Evolutionary conservation across 139 green algal genomes (phyloP).

Genomic region (Chlamydomonas urium): DNA sequence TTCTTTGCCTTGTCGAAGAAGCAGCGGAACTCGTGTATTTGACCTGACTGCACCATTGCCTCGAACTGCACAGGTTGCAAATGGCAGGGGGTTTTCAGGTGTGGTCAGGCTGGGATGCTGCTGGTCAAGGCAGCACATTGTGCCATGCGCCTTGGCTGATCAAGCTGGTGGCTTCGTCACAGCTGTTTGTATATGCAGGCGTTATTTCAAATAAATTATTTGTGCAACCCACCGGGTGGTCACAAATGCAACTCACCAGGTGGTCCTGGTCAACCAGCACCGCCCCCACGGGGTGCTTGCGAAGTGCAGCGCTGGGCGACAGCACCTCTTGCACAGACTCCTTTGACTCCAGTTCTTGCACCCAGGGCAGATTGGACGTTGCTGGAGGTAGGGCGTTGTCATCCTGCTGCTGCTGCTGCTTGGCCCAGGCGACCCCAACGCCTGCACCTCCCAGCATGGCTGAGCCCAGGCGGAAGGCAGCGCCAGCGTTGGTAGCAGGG

Average conservation of each 20-base stretch:
- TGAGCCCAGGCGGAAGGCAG: not conserved
- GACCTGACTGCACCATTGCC: slow-evolving; percentile 5
- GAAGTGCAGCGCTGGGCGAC: slow-evolving; percentile 33
- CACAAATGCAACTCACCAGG: too few species aligned
- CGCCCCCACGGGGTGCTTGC: slow-evolving; percentile 40
- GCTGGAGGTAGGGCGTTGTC: too few species aligned
- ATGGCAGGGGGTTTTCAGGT: not conserved
- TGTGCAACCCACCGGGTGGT: too few species aligned
- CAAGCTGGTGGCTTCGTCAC: too few species aligned
- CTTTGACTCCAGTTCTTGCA: slow-evolving; percentile 27
- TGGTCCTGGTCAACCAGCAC: slow-evolving; percentile 48
- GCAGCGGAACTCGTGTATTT: slow-evolving; percentile 24
- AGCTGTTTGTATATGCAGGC: too few species aligned
- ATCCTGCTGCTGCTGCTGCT: slow-evolving; percentile 3
- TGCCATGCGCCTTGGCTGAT: too few species aligned
- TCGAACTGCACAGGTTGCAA: slow-evolving; percentile 19
- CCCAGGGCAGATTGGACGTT: slow-evolving; percentile 17
- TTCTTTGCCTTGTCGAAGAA: slow-evolving; percentile 12
- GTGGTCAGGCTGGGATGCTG: too few species aligned
- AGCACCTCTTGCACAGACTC: slow-evolving; percentile 40
- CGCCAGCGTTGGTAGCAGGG: not conserved
- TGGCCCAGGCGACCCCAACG: not conserved
- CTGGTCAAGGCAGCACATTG: too few species aligned
- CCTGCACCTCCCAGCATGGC: not conserved
- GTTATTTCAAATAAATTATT: too few species aligned